Evolutionary conservation across 1,139 yeast genomes (phyloP).

Genomic region (Magnusiomyces tetraspermus): DNA sequence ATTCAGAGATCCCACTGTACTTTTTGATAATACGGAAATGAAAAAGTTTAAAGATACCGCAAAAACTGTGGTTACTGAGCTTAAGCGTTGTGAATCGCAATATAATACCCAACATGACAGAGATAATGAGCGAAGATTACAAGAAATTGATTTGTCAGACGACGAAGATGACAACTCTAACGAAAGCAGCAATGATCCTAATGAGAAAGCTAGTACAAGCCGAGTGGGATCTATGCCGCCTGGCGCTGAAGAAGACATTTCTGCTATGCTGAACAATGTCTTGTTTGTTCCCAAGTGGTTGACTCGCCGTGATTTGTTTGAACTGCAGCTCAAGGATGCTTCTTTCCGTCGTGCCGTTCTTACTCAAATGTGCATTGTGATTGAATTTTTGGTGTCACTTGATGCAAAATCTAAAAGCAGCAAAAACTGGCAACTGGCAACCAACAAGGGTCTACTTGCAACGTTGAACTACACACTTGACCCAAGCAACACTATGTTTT

Average conservation of each 20-base stretch:
- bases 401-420: conserved; percentile 14
- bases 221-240: neutral
- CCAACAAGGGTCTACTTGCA: conserved; percentile 23
- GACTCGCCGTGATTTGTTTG: conserved; percentile 30
- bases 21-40: conserved; percentile 17
- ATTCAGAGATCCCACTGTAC: conserved; percentile 24
- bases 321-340: conserved; percentile 31
- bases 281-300: conserved; percentile 32
- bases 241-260: neutral
- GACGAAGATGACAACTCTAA: conserved; percentile 6
- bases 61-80: conserved; percentile 15
- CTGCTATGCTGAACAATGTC: neutral
- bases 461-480: conserved; percentile 21
- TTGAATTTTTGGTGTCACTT: conserved; percentile 26
- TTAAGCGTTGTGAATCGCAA: conserved; percentile 11
- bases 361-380: conserved; percentile 27
- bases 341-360: conserved; percentile 29
- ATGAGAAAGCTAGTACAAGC: neutral
- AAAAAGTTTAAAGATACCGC: conserved; percentile 18
- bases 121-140: conserved; percentile 10
- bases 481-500: conserved; percentile 19
- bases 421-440: conserved; percentile 18
- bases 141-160: conserved; percentile 10
- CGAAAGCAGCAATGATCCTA: neutral
- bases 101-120: conserved; percentile 12